Percentiles rank a stretch among this genome's conserved stretches.
phyloP scores from a whole-genome alignment of 495 filamentous ascomycete species.

The Polyplosphaeria fusca region DNA sequence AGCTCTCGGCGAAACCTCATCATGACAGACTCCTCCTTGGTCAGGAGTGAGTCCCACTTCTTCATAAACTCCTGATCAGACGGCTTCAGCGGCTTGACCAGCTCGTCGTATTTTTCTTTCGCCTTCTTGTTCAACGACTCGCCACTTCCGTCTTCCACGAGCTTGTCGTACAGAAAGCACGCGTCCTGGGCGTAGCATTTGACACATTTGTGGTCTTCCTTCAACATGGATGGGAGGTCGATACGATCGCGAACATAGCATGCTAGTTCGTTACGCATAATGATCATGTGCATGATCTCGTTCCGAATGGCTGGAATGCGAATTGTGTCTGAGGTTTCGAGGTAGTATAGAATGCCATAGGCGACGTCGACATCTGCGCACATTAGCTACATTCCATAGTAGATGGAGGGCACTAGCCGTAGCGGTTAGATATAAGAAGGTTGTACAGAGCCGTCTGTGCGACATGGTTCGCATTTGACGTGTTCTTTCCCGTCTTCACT shows the following conservation, averaged over 20 bases:
- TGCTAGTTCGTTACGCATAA: constrained; percentile 87
- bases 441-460: constrained; percentile 96
- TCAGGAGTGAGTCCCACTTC: constrained; percentile 90
- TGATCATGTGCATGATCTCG: constrained; percentile 91
- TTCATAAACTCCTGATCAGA: constrained; percentile 77
- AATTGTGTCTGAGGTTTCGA: constrained; percentile 80
- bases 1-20: constrained; percentile 82
- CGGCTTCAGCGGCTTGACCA: constrained; percentile 69
- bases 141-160: constrained; percentile 78
- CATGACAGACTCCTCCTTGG: constrained; percentile 86
- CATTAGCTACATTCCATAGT: constrained; percentile 6
- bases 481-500: constrained; percentile 86
- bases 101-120: constrained; percentile 69
- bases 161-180: constrained; percentile 92
- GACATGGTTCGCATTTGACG: constrained; percentile 69
- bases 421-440: constrained; percentile 86
- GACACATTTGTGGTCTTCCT: constrained; percentile 68
- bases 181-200: constrained; percentile 83
- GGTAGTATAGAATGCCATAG: constrained; percentile 90
- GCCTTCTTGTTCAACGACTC: constrained; percentile 65
- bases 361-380: constrained; percentile 72
- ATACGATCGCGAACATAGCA: constrained; percentile 76
- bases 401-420: constrained; percentile 52
- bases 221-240: constrained; percentile 80
- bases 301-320: constrained; percentile 78